Evolutionary conservation across 140 eudicot genomes (phyloP).

Genomic region (Ambrosia hybrid): DNA sequence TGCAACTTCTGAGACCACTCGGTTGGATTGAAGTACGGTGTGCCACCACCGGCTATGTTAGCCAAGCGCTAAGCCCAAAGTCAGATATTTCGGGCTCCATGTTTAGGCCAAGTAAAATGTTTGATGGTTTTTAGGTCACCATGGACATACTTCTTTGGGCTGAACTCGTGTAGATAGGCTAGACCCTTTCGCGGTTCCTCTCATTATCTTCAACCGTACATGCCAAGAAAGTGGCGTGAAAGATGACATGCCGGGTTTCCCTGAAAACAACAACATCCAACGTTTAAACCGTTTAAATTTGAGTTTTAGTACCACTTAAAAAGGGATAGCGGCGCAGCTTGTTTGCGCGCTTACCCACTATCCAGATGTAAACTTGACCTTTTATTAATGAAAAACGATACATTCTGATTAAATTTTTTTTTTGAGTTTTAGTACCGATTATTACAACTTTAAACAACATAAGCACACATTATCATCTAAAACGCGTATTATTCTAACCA

Average conservation of each 20-base stretch:
- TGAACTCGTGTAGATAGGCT: conserved; percentile 81
- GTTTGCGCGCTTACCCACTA: no score
- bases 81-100: conserved; percentile 84
- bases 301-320: no score
- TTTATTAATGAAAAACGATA: no score
- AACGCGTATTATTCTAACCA: no score
- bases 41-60: no score
- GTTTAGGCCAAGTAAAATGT: conserved; percentile 66
- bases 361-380: no score
- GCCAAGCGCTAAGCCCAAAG: conserved; percentile 66
- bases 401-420: no score
- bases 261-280: conserved; percentile 35
- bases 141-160: conserved; percentile 93
- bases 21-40: conserved; percentile 51
- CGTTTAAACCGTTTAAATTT: not conserved
- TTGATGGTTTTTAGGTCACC: conserved; percentile 93
- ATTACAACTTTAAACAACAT: not conserved
- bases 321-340: no score
- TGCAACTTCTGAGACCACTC: conserved; percentile 60
- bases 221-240: conserved; percentile 86
- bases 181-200: conserved; percentile 84
- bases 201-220: conserved; percentile 60
- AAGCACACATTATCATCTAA: not conserved
- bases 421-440: no score
- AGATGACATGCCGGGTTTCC: conserved; percentile 70